Conservation (phyloP, 441 rosid species). For the Euphorbia corollata region DNA sequence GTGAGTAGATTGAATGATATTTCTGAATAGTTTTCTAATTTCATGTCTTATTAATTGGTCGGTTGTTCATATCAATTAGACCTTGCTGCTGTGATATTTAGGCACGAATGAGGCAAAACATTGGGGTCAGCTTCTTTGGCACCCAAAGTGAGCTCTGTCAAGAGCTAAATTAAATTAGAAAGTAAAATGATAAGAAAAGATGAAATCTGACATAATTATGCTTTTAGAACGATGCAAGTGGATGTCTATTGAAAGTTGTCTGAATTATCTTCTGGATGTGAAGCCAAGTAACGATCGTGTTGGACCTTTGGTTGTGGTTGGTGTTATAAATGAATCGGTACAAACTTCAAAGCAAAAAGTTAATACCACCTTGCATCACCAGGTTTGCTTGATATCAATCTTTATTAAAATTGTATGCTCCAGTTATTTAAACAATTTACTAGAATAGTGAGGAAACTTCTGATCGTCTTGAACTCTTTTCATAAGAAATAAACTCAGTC, state of each 20-base stretch:
- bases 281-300: conserved; percentile 53
- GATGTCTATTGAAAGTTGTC: conserved; percentile 58
- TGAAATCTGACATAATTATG: conserved; percentile 4
- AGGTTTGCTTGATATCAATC: conserved; percentile 37
- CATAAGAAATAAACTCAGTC: background rate
- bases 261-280: conserved; percentile 41
- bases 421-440: background rate
- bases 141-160: no score
- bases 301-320: conserved; percentile 48
- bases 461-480: background rate
- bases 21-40: no score
- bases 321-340: conserved; percentile 38
- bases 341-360: conserved; percentile 33
- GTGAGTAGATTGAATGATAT: no score
- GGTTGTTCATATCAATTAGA: no score
- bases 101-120: no score
- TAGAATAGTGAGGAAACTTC: background rate
- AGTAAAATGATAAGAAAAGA: no score
- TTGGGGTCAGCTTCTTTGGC: no score
- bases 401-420: background rate
- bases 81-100: no score
- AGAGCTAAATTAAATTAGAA: no score
- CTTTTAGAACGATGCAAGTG: conserved; percentile 55
- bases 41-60: no score
- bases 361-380: conserved; percentile 40